phyloP scores from a whole-genome alignment of 2,329 filamentous ascomycete genomes.

The Sarocladium brachiariae region DNA sequence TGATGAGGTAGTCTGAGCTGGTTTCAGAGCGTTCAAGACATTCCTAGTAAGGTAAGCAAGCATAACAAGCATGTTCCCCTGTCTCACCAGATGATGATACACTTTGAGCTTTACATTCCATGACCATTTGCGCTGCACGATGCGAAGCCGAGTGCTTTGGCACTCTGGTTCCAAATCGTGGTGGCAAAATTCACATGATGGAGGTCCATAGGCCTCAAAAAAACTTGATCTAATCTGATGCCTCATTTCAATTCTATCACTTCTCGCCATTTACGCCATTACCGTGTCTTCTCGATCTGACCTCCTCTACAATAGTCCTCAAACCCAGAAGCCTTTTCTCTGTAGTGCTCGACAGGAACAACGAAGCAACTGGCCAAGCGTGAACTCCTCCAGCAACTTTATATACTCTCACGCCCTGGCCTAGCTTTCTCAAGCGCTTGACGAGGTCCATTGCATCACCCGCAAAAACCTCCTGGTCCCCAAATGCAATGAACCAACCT shows the following conservation, averaged over 20 bases:
- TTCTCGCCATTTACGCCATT: background rate
- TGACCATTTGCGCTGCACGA: background rate
- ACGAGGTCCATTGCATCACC: slow-evolving; percentile 60
- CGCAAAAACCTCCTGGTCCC: slow-evolving; percentile 71
- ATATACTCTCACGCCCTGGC: slow-evolving; percentile 47
- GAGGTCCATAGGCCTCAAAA: slow-evolving; percentile 9
- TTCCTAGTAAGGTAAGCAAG: slow-evolving; percentile 1
- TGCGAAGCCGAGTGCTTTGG: slow-evolving; percentile 40
- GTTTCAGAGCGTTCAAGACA: too few relatives aligned
- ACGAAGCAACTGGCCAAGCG: slow-evolving; percentile 70
- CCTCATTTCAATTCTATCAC: slow-evolving; percentile 11
- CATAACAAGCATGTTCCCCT: background rate
- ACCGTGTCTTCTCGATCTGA: slow-evolving; percentile 25
- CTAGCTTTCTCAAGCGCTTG: slow-evolving; percentile 43
- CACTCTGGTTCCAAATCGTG: slow-evolving; percentile 3
- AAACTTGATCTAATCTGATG: slow-evolving; percentile 14
- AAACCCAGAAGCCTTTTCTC: slow-evolving; percentile 47
- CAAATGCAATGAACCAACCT: slow-evolving; percentile 66
- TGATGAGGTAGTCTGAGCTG: too few relatives aligned
- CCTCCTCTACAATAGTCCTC: slow-evolving; percentile 30
- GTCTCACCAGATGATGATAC: slow-evolving; percentile 7
- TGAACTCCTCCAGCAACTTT: slow-evolving; percentile 65
- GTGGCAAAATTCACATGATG: background rate
- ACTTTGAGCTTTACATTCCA: slow-evolving; percentile 1
- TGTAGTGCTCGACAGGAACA: slow-evolving; percentile 46